Evolutionary conservation across 176 grass and related monocot genomes (phyloP).

Genomic region (Microstegium vimineum): DNA sequence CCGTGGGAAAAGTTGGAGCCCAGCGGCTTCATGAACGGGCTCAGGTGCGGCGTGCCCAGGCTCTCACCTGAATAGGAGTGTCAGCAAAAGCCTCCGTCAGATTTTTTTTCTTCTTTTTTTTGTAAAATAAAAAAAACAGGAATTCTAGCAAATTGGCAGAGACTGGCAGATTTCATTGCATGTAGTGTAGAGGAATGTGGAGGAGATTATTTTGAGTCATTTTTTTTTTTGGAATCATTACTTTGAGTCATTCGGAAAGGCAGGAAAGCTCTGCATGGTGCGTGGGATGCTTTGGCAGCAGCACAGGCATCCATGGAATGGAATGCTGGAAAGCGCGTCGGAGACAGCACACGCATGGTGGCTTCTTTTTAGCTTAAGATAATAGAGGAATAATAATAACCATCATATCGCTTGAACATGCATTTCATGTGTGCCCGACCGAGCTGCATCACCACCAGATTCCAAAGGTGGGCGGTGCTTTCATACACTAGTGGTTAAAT

Average conservation of each 20-base stretch:
- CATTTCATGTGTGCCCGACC: neutral
- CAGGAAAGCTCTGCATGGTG: neutral
- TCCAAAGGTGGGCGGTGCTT: neutral
- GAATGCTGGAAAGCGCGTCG: neutral
- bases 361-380: neutral
- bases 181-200: too few relatives aligned
- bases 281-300: neutral
- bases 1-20: slow-evolving; percentile 59
- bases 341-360: neutral
- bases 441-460: neutral
- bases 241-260: too few relatives aligned
- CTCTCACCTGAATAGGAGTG: slow-evolving; percentile 43
- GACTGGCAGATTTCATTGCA: too few relatives aligned
- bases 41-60: slow-evolving; percentile 49
- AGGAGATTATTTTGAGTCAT: neutral
- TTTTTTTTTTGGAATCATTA: too few relatives aligned
- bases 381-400: neutral
- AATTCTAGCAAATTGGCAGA: neutral
- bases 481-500: neutral
- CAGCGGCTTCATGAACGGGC: slow-evolving; percentile 69
- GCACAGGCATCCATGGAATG: neutral
- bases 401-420: neutral
- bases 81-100: neutral
- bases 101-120: neutral
- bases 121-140: neutral